These are phyloP conservation scores for Globisporangium alternatum DNA, from an alignment of 352 stramenopile genomes.

Conservation along the genomic window DNA sequence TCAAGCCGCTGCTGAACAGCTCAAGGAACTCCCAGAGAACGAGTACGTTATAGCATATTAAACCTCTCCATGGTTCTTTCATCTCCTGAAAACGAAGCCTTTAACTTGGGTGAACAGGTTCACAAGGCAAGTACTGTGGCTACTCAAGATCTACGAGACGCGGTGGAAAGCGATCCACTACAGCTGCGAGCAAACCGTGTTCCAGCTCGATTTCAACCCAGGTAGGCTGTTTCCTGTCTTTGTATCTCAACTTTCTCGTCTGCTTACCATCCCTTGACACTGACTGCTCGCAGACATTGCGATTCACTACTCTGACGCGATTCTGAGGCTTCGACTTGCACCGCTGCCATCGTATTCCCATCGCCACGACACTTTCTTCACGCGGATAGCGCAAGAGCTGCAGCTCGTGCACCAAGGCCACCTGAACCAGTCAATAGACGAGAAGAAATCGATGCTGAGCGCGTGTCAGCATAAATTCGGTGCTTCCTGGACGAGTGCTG, in stretches of 20 bases:
- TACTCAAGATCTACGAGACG: constrained; percentile 31
- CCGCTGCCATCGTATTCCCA: constrained; percentile 19
- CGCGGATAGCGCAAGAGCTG: constrained; percentile 36
- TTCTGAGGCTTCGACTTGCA: constrained; percentile 28
- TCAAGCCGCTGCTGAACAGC: constrained; percentile 4
- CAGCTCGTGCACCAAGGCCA: constrained; percentile 35
- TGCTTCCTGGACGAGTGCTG: constrained; percentile 12
- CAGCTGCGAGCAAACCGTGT: constrained; percentile 40
- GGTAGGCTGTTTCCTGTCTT: constrained; percentile 17
- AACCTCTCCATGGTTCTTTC: not conserved
- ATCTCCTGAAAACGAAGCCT: not conserved
- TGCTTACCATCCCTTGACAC: not conserved
- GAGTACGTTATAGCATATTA: constrained; percentile 15
- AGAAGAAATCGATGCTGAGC: constrained; percentile 31
- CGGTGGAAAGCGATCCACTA: constrained; percentile 51
- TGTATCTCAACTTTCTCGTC: not conserved
- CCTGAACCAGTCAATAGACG: constrained; percentile 26
- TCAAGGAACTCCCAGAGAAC: constrained; percentile 16
- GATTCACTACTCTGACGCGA: constrained; percentile 25
- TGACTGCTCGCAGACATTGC: constrained; percentile 27
- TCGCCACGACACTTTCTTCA: constrained; percentile 25
- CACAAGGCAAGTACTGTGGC: constrained; percentile 36
- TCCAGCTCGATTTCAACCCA: constrained; percentile 45
- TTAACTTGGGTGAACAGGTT: constrained; percentile 22
- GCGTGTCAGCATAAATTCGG: constrained; percentile 27